Percentiles rank a stretch among this genome's conserved stretches.
Conservation (phyloP, 2,329 filamentous ascomycete species). For the Diaporthe nobilis region DNA sequence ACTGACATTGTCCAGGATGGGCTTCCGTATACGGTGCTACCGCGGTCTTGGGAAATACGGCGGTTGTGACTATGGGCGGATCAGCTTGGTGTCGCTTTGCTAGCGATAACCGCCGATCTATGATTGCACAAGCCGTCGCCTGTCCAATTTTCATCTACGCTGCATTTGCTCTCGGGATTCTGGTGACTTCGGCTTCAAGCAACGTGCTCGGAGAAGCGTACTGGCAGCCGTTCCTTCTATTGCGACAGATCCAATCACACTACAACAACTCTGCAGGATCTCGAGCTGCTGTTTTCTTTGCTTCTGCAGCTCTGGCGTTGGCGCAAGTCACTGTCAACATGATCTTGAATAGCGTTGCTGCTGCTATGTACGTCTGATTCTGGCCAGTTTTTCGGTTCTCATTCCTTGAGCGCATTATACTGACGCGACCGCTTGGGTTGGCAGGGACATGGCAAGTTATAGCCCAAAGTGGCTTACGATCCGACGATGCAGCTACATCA, state of each 20-base stretch:
- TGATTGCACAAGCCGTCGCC: constrained; percentile 34
- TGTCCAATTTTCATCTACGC: constrained; percentile 34
- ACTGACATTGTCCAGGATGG: constrained; percentile 22
- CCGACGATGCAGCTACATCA: constrained; percentile 34
- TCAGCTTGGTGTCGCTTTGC: constrained; percentile 35
- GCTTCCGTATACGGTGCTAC: constrained; percentile 32
- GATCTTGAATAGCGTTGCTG: constrained; percentile 36
- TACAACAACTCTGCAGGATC: constrained; percentile 30
- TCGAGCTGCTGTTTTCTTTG: constrained; percentile 34
- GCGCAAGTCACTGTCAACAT: constrained; percentile 36
- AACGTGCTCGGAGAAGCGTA: constrained; percentile 28
- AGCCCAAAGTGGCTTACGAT: constrained; percentile 36
- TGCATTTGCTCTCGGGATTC: constrained; percentile 29
- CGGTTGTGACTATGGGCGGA: constrained; percentile 35
- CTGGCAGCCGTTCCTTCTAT: constrained; percentile 35
- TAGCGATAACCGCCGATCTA: constrained; percentile 24
- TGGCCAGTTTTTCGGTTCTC: not conserved
- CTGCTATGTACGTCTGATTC: constrained; percentile 19
- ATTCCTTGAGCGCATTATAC: not conserved
- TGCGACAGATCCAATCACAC: constrained; percentile 29
- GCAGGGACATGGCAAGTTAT: constrained; percentile 32
- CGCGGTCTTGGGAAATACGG: constrained; percentile 32
- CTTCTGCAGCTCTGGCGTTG: constrained; percentile 31
- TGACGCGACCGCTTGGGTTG: not conserved
- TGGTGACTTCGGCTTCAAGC: constrained; percentile 33